These are phyloP conservation scores for Lathyrus tuberosus DNA, from an alignment of 306 rosid species.

Conservation along the genomic window DNA sequence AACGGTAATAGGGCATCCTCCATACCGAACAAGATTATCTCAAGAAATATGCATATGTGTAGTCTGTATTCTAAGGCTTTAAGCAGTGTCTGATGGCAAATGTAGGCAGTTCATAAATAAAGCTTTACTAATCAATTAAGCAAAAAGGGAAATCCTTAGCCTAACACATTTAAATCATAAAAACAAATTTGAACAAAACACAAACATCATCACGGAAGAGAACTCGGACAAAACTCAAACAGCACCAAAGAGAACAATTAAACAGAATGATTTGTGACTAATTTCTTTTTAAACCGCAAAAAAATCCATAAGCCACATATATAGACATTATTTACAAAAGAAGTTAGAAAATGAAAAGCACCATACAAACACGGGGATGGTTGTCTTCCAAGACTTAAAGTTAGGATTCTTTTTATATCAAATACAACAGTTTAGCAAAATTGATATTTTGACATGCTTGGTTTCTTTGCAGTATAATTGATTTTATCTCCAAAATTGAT, in stretches of 20 bases:
- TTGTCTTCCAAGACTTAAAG: not conserved
- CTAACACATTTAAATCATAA: conserved; percentile 3
- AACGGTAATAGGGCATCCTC: conserved; percentile 23
- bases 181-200: conserved; percentile 13
- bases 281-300: conserved; percentile 3
- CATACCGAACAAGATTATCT: conserved; percentile 18
- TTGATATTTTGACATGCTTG: no score
- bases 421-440: conserved; percentile 1
- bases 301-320: not conserved
- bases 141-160: not conserved
- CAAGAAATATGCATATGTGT: conserved; percentile 7
- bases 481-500: no score
- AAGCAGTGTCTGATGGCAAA: conserved; percentile 3
- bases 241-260: conserved; percentile 2
- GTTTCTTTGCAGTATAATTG: no score
- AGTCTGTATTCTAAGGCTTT: not conserved
- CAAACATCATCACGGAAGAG: conserved; percentile 14
- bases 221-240: conserved; percentile 11
- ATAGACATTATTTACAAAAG: not conserved
- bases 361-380: not conserved
- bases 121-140: not conserved
- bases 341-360: conserved; percentile 23
- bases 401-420: not conserved
- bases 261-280: not conserved
- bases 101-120: not conserved